Conservation (phyloP, 1,284 basidiomycete genomes). For the Sanghuangporus sanghuang region DNA sequence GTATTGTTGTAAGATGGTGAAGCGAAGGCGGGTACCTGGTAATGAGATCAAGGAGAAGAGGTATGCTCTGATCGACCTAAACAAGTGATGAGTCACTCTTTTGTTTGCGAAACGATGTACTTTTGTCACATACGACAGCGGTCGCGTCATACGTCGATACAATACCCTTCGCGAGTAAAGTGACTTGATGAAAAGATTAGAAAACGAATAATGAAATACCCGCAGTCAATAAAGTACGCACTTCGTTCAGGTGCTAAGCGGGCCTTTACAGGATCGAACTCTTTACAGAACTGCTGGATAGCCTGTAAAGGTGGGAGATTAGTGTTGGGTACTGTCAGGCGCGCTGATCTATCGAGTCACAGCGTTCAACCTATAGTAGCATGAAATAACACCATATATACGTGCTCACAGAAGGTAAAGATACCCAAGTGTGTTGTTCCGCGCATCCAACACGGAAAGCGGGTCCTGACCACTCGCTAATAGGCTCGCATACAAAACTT, state of each 20-base stretch:
- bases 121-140: conserved; percentile 24
- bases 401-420: conserved; percentile 64
- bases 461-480: conserved; percentile 39
- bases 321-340: conserved; percentile 28
- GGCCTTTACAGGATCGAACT: conserved; percentile 55
- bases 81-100: background rate
- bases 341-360: conserved; percentile 41
- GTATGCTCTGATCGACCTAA: conserved; percentile 46
- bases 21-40: conserved; percentile 51
- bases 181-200: conserved; percentile 24
- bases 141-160: conserved; percentile 17
- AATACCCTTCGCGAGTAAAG: conserved; percentile 31
- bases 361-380: too few species aligned
- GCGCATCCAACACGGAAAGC: conserved; percentile 47
- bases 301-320: conserved; percentile 34
- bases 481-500: conserved; percentile 15
- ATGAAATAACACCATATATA: background rate
- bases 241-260: conserved; percentile 62
- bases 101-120: conserved; percentile 1
- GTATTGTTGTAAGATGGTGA: conserved; percentile 62
- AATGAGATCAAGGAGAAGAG: conserved; percentile 53
- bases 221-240: conserved; percentile 26
- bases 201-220: conserved; percentile 1
- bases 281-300: conserved; percentile 50
- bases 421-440: conserved; percentile 54